A percentile compares a stretch with the other conserved stretches of the same genome.
Conservation (phyloP, 1,139 yeast species). For the Debaryomyces udenii region DNA sequence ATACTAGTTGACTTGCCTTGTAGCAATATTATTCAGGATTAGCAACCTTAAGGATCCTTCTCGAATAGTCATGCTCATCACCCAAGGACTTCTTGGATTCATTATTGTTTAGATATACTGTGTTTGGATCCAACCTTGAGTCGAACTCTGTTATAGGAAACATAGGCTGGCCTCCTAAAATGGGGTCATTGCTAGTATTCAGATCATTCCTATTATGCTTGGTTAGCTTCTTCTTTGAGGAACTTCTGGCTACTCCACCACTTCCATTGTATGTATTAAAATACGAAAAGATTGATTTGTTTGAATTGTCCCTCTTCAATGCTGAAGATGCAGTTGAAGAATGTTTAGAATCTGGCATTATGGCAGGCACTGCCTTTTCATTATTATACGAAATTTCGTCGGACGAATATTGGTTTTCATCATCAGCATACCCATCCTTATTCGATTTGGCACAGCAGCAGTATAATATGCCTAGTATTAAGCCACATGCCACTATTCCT, state of each 20-base stretch:
- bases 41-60: constrained; percentile 69
- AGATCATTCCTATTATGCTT: constrained; percentile 18
- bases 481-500: constrained; percentile 53
- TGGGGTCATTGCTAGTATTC: constrained; percentile 14
- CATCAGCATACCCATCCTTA: constrained; percentile 39
- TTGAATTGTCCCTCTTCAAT: constrained; percentile 39
- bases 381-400: constrained; percentile 32
- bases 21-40: constrained; percentile 48
- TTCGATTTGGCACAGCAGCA: constrained; percentile 35
- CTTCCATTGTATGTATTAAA: constrained; percentile 28
- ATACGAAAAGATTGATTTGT: constrained; percentile 37
- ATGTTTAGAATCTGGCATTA: constrained; percentile 16
- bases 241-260: constrained; percentile 33
- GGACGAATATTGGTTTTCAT: constrained; percentile 40
- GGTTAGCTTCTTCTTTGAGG: constrained; percentile 35
- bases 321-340: constrained; percentile 20
- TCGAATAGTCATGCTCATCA: constrained; percentile 74
- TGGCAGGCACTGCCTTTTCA: constrained; percentile 23
- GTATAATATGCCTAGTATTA: constrained; percentile 37
- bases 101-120: constrained; percentile 60
- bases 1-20: too few species aligned
- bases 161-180: constrained; percentile 20
- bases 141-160: constrained; percentile 62
- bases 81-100: constrained; percentile 65
- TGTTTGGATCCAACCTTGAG: constrained; percentile 67